These are phyloP conservation scores for Fusarium sp. DNA, from an alignment of 2,329 filamentous ascomycete genomes.

Conservation along the genomic window DNA sequence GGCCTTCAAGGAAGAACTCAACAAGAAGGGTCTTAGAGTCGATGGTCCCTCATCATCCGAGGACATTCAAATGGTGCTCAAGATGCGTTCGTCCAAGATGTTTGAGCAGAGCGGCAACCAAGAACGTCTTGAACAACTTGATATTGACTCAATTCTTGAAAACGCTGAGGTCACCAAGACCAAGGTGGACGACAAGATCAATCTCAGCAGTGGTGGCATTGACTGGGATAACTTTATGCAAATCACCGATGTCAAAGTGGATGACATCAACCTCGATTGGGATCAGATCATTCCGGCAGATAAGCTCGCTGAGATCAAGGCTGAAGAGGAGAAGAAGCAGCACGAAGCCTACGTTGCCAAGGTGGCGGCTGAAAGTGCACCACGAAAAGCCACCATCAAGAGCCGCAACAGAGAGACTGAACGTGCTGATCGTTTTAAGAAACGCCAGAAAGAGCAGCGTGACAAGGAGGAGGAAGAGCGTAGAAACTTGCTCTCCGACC, in stretches of 20 bases:
- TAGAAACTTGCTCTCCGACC: slow-evolving; percentile 79
- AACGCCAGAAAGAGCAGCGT: slow-evolving; percentile 71
- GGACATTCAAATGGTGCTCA: slow-evolving; percentile 95
- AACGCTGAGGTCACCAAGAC: slow-evolving; percentile 98
- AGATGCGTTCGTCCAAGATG: slow-evolving; percentile 98
- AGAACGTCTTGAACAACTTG: slow-evolving; percentile 93
- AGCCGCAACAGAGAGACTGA: slow-evolving; percentile 68
- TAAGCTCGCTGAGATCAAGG: slow-evolving; percentile 88
- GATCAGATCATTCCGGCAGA: slow-evolving; percentile 98
- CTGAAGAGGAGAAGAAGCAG: slow-evolving; percentile 84
- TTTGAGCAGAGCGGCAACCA: slow-evolving; percentile 98
- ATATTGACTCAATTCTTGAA: slow-evolving; percentile 96
- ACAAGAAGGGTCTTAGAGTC: slow-evolving; percentile 77
- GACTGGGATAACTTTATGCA: slow-evolving; percentile 95
- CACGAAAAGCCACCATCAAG: slow-evolving; percentile 76
- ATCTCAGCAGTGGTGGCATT: slow-evolving; percentile 86
- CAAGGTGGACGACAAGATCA: slow-evolving; percentile 91
- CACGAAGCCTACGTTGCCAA: slow-evolving; percentile 85
- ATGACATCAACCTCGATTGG: slow-evolving; percentile 84
- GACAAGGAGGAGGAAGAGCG: slow-evolving; percentile 77
- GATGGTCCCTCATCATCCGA: slow-evolving; percentile 90
- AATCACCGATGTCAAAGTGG: slow-evolving; percentile 97
- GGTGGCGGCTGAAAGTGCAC: slow-evolving; percentile 85
- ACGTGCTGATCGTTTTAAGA: slow-evolving; percentile 73
- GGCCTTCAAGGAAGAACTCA: slow-evolving; percentile 77